phyloP scores from a whole-genome alignment of 23 red algal genomes.

The Cyanidiococcus yangmingshanensis region DNA sequence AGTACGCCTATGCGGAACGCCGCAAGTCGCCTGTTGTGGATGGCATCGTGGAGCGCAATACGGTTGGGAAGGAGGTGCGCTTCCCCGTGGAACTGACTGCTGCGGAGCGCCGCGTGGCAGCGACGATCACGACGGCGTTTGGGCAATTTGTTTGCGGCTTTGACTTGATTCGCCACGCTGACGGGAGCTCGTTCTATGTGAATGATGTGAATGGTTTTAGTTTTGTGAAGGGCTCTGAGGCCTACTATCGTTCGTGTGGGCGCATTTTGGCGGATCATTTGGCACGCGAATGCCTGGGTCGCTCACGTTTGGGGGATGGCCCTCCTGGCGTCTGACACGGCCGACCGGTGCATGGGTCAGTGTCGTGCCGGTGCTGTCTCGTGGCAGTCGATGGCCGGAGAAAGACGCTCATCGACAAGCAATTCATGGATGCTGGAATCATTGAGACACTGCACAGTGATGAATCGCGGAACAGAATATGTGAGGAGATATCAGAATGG shows the following conservation, averaged over 20 bases:
- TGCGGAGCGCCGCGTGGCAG: constrained; percentile 38
- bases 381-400: too few species aligned
- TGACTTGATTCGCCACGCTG: constrained; percentile 55
- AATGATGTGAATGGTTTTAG: constrained; percentile 99
- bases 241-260: background rate
- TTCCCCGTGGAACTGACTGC: constrained; percentile 28
- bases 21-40: constrained; percentile 72
- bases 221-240: constrained; percentile 54
- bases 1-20: constrained; percentile 57
- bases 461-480: too few species aligned
- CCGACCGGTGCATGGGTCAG: too few species aligned
- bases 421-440: too few species aligned
- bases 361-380: too few species aligned
- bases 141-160: constrained; percentile 83
- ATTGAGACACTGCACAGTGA: too few species aligned
- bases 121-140: constrained; percentile 41
- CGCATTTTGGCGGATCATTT: constrained; percentile 16
- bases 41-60: constrained; percentile 59
- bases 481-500: too few species aligned
- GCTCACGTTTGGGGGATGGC: too few species aligned
- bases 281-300: background rate
- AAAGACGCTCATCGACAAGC: too few species aligned
- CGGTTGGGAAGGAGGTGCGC: constrained; percentile 40
- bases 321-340: too few species aligned
- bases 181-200: constrained; percentile 30